These are phyloP conservation scores for Jasminum sambac DNA, from an alignment of 257 asterid genomes.

Conservation along the genomic window DNA sequence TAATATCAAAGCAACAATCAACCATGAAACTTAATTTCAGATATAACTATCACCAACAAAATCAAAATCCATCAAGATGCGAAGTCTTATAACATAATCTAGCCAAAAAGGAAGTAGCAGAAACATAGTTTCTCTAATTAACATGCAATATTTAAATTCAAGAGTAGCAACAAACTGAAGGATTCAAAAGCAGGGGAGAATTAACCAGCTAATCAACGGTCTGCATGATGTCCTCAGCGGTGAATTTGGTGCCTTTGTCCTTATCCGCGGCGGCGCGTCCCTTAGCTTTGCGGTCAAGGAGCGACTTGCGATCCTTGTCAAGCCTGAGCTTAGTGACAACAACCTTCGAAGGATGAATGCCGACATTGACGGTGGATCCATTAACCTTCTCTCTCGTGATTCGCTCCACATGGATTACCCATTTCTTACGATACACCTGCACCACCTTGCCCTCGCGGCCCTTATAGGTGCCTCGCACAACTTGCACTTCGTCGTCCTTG, in stretches of 20 bases:
- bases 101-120: background rate
- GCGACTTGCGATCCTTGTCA: slow-evolving; percentile 67
- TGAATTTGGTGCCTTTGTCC: slow-evolving; percentile 72
- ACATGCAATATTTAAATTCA: background rate
- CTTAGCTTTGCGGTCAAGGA: slow-evolving; percentile 70
- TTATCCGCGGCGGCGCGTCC: slow-evolving; percentile 71
- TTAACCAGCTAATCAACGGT: slow-evolving; percentile 49
- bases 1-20: background rate
- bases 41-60: background rate
- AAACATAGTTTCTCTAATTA: background rate
- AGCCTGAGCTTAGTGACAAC: slow-evolving; percentile 63
- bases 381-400: slow-evolving; percentile 78
- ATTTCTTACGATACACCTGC: slow-evolving; percentile 69
- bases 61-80: background rate
- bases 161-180: background rate
- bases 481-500: slow-evolving; percentile 82
- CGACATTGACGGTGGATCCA: slow-evolving; percentile 72
- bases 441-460: slow-evolving; percentile 72
- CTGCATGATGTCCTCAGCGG: slow-evolving; percentile 70
- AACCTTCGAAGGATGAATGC: slow-evolving; percentile 68
- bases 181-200: background rate
- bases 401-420: slow-evolving; percentile 77
- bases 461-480: slow-evolving; percentile 70
- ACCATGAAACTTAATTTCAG: too few relatives aligned
- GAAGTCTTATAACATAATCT: too few relatives aligned